Evolutionary conservation across 352 stramenopile genomes (phyloP).

Genomic region (Globisporangium iwayamae): DNA sequence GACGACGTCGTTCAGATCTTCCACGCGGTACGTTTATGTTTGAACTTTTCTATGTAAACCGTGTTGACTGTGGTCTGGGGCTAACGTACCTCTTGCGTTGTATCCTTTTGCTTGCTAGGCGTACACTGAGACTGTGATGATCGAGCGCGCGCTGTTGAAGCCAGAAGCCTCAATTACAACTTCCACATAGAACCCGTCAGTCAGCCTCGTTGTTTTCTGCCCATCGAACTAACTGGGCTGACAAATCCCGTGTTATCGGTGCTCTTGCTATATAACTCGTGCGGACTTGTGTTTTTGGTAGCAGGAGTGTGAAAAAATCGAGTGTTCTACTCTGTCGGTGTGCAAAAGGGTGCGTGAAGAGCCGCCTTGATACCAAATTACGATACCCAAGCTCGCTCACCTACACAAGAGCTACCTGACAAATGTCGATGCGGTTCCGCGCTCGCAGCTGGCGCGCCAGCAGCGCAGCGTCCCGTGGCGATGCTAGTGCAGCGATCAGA

Average conservation of each 20-base stretch:
- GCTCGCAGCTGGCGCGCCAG: conserved; percentile 6
- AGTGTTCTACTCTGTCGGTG: not conserved
- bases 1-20: conserved; percentile 45
- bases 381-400: not conserved
- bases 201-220: not conserved
- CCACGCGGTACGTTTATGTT: conserved; percentile 27
- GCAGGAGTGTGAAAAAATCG: not conserved
- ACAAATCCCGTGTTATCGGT: too few species aligned
- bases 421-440: not conserved
- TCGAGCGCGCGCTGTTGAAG: conserved; percentile 19
- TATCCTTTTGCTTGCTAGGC: conserved; percentile 12
- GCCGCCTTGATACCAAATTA: not conserved
- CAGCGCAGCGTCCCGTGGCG: not conserved
- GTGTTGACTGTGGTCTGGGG: not conserved
- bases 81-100: not conserved
- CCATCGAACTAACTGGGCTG: not conserved
- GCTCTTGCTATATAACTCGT: too few species aligned
- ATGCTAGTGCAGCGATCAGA: not conserved
- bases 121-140: conserved; percentile 21
- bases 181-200: not conserved
- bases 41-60: not conserved
- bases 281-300: not conserved
- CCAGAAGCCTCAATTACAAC: not conserved
- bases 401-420: too few species aligned
- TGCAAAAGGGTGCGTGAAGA: not conserved